Base-by-base conservation (phyloP, 768 basidiomycete species). In the Ramaria rubella region DNA sequence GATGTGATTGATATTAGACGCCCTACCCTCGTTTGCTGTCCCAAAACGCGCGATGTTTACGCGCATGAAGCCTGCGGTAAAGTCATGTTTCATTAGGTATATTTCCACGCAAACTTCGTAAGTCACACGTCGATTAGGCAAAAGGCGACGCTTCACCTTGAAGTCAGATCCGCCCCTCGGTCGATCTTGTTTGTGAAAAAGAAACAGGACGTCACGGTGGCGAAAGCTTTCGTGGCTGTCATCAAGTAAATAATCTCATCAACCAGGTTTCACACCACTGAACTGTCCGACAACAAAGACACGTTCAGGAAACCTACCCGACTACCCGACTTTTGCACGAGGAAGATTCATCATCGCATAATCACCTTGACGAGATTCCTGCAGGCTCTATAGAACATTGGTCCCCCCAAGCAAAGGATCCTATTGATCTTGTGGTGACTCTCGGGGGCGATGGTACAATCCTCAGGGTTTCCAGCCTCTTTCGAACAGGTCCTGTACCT, bases 401-500 rank as follows among this genome's bases (percentile, higher is more conserved):
- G 58, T 48, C 58, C n/a, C 26, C 31, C n/a, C 30, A 55, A 17
- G 31, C 34, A 15, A 42, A 36, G 21, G 27, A 26, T 15, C 44
- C 55, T n/a, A 45, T 95, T 57, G 89, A 93, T 67, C 75, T 97
- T 8, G 86, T 96, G 19, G 82, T 96, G 26, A 95, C 94, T 0
- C 72, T 97, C 1, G 94, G 94, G 44, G 94, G 94, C 31, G 94
- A 97, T 66, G 94, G 94, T 8, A 96, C 94, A 5, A 94, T 96
- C 49, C 77, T 97, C 1, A 93, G 94, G 66, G 90, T 92, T 0
- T 94, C 94, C 1, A 91, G 91, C 6, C 73, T 97, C 8, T 97
- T 97, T 69, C 88, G 85, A 62, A 75, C 82, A 3, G 91, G 88
- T n/a, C 88, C 89, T 21, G 93, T 96, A 7, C 94, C 94, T 4